phyloP scores from a whole-genome alignment of 2,329 filamentous ascomycete genomes.

The Ophiocordyceps polyrhachis-furcata region DNA sequence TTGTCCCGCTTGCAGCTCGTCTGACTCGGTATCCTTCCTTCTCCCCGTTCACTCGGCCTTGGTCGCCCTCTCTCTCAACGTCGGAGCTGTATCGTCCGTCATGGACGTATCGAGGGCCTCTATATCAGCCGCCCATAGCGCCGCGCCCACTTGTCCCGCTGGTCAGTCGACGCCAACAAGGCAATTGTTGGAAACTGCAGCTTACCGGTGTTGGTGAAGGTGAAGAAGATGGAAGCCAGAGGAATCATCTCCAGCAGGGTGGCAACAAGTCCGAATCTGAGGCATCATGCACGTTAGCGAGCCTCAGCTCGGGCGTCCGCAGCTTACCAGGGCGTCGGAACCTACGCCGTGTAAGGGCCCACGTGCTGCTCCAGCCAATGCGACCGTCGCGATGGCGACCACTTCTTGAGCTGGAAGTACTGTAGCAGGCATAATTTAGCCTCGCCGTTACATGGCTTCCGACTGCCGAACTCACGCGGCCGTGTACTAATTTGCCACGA shows the following conservation, averaged over 20 bases:
- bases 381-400: conserved; percentile 44
- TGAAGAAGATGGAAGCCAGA: conserved; percentile 62
- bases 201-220: conserved; percentile 68
- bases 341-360: conserved; percentile 66
- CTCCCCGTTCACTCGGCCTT: conserved; percentile 18
- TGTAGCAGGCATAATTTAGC: conserved; percentile 16
- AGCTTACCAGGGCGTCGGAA: conserved; percentile 6
- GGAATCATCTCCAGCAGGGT: conserved; percentile 75
- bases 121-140: conserved; percentile 83
- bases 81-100: conserved; percentile 30
- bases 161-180: not conserved
- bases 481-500: conserved; percentile 30
- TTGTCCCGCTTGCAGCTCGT: not conserved
- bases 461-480: conserved; percentile 23
- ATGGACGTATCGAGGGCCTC: conserved; percentile 37
- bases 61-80: conserved; percentile 27
- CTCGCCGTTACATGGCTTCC: not conserved
- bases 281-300: conserved; percentile 3
- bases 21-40: not conserved
- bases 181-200: not conserved
- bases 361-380: conserved; percentile 52
- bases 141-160: conserved; percentile 50
- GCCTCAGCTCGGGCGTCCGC: not conserved
- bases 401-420: conserved; percentile 86
- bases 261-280: conserved; percentile 54